A percentile compares a stretch with the other conserved stretches of the same genome.
Conservation (phyloP, 177 flowering plant genomes). For the Vitis hybrid region DNA sequence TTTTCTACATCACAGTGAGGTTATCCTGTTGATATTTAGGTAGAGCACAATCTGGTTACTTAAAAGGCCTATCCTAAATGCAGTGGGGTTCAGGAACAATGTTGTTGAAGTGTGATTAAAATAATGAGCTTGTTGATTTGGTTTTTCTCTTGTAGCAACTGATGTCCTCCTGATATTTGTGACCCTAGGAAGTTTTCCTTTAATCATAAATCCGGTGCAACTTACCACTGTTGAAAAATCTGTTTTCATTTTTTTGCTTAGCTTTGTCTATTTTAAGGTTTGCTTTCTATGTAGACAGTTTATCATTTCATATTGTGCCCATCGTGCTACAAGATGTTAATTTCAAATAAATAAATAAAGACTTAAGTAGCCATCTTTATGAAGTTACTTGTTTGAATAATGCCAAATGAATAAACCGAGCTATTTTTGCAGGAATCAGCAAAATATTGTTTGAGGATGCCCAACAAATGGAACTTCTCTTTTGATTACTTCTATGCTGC, state of each 20-base stretch:
- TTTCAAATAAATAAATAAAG: background rate
- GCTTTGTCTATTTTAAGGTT: background rate
- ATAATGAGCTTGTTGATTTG: background rate
- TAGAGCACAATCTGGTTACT: background rate
- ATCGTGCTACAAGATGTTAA: background rate
- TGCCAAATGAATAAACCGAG: background rate
- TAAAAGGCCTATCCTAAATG: background rate
- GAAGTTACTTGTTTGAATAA: background rate
- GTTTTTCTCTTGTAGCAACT: too few species aligned
- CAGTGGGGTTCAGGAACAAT: background rate
- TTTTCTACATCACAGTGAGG: background rate
- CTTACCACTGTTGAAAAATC: background rate
- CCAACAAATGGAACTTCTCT: conserved; percentile 92
- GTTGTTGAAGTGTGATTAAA: background rate
- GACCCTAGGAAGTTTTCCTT: background rate
- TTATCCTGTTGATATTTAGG: background rate
- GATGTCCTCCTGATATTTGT: too few species aligned
- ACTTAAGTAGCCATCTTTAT: background rate
- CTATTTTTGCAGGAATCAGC: conserved; percentile 54
- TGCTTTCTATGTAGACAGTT: too few species aligned
- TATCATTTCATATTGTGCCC: too few species aligned
- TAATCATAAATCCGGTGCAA: background rate
- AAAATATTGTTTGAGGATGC: conserved; percentile 77
- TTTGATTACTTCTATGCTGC: conserved; percentile 84
- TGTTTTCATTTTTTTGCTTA: background rate